Conservation (phyloP, 2,329 filamentous ascomycete genomes). For the Dissoconium aciculare region DNA sequence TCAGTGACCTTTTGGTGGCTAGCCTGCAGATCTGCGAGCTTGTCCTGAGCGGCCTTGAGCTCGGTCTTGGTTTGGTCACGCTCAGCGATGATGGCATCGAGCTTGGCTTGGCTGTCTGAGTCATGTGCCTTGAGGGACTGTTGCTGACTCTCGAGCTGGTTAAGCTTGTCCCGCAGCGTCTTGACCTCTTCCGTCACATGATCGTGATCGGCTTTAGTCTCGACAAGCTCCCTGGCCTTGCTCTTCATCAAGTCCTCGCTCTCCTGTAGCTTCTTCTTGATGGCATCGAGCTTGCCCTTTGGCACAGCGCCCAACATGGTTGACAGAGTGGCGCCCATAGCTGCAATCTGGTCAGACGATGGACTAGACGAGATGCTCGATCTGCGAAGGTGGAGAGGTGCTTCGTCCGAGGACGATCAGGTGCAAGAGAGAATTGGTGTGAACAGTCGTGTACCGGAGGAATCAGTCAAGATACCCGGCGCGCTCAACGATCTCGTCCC, state of each 20-base stretch:
- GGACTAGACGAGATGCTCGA: too few relatives aligned
- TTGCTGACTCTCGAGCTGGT: neutral
- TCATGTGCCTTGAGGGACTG: neutral
- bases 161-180: neutral
- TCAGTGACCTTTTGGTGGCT: neutral
- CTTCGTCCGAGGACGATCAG: too few relatives aligned
- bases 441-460: too few relatives aligned
- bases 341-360: neutral
- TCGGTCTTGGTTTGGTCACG: neutral
- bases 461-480: too few relatives aligned
- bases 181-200: neutral
- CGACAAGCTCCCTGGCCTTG: neutral
- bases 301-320: neutral
- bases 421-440: too few relatives aligned
- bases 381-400: too few relatives aligned
- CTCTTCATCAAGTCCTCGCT: neutral
- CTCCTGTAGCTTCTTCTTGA: neutral
- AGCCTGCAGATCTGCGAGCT: neutral
- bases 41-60: neutral
- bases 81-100: neutral
- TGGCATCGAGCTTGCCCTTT: neutral
- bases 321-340: constrained; percentile 1
- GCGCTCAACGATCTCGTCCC: too few relatives aligned
- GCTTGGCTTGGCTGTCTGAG: neutral
- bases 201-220: neutral